Conservation (phyloP, 140 eudicot genomes). For the Oenanthe javanica region DNA sequence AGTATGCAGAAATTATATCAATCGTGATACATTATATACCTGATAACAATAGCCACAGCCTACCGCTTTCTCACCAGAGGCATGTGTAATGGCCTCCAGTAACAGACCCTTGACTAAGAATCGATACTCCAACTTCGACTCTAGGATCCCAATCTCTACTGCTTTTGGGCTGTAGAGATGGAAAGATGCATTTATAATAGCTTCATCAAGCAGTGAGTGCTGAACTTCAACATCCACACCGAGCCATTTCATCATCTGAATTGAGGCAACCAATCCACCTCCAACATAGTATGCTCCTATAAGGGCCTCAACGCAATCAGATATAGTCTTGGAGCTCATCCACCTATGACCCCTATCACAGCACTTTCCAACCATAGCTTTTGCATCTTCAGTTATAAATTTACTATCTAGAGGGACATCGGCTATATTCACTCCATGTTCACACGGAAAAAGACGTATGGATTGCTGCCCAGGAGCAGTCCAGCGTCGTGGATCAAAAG, state of each 20-base stretch:
- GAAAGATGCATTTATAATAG: conserved; percentile 51
- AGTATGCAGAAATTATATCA: neutral
- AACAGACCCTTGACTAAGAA: conserved; percentile 65
- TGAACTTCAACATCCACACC: conserved; percentile 53
- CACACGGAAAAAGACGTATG: conserved; percentile 56
- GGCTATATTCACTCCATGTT: conserved; percentile 51
- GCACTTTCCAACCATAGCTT: conserved; percentile 43
- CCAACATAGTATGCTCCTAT: conserved; percentile 88
- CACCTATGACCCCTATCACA: conserved; percentile 92
- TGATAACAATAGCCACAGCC: conserved; percentile 58
- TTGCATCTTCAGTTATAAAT: conserved; percentile 38
- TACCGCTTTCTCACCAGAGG: conserved; percentile 38
- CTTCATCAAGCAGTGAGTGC: conserved; percentile 45
- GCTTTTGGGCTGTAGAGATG: conserved; percentile 41
- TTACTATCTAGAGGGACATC: conserved; percentile 64
- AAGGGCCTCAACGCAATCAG: conserved; percentile 95
- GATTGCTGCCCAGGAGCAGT: conserved; percentile 85
- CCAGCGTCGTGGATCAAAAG: conserved; percentile 94
- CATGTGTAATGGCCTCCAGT: conserved; percentile 88
- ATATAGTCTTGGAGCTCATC: conserved; percentile 76
- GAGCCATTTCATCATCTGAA: conserved; percentile 75
- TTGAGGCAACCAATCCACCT: conserved; percentile 67
- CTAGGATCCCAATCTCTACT: conserved; percentile 37
- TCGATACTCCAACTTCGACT: conserved; percentile 55
- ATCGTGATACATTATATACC: conserved; percentile 25